Evolutionary conservation across 108 stramenopile genomes (phyloP).

Genomic region (Aureococcus anophagefferens): DNA sequence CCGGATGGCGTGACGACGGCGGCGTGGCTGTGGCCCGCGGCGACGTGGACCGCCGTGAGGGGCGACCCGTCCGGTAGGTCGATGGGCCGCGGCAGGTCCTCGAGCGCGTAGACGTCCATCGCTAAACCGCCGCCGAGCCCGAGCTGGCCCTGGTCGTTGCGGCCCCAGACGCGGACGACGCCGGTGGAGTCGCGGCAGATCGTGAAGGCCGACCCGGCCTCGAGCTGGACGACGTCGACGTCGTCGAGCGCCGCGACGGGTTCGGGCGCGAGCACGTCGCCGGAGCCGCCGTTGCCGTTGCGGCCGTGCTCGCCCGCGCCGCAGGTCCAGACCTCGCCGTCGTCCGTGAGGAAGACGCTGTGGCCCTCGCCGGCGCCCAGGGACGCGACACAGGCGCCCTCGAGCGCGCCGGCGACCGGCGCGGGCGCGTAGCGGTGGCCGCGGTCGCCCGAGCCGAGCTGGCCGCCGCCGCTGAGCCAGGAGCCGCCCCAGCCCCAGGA

Average conservation of each 20-base stretch:
- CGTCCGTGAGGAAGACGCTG: conserved; percentile 27
- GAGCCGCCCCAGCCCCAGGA: conserved; percentile 37
- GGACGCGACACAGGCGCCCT: conserved; percentile 20
- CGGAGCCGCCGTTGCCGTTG: conserved; percentile 33
- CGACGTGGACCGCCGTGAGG: not conserved
- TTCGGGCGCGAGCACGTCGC: conserved; percentile 27
- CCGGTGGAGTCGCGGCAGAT: conserved; percentile 28
- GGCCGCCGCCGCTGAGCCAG: conserved; percentile 27
- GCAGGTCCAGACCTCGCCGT: conserved; percentile 42
- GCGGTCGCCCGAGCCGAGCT: conserved; percentile 28
- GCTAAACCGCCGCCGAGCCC: conserved; percentile 39
- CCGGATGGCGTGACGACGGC: conserved; percentile 33
- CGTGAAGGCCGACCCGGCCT: conserved; percentile 37
- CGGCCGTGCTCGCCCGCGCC: conserved; percentile 41
- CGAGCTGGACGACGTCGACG: conserved; percentile 13
- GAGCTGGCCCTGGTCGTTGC: conserved; percentile 47
- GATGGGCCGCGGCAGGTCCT: conserved; percentile 31
- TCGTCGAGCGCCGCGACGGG: conserved; percentile 28
- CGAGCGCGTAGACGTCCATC: conserved; percentile 54
- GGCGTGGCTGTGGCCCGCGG: conserved; percentile 29
- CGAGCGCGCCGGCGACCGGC: conserved; percentile 15
- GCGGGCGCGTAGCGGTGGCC: not conserved
- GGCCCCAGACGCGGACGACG: conserved; percentile 39
- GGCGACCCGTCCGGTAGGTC: conserved; percentile 4
- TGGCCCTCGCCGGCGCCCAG: conserved; percentile 25